A percentile compares a stretch with the other conserved stretches of the same genome.
phyloP scores from a whole-genome alignment of 2,329 filamentous ascomycete genomes.

The Ceratocystis alfenasii region DNA sequence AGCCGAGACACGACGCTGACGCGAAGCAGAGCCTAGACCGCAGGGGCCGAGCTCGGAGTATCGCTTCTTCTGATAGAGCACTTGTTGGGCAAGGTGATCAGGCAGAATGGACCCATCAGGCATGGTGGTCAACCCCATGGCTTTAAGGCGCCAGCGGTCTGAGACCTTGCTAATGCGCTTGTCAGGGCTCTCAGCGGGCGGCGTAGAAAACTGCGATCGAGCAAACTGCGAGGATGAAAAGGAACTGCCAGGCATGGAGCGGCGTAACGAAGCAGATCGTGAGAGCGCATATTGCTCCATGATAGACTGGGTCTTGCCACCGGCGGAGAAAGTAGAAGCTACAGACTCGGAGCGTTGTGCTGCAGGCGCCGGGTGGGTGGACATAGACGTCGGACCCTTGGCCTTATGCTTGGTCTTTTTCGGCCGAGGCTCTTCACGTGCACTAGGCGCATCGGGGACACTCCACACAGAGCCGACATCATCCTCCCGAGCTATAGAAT shows the following conservation, averaged over 20 bases:
- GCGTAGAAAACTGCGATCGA: conserved; percentile 20
- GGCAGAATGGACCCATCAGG: conserved; percentile 43
- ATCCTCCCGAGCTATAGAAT: conserved; percentile 29
- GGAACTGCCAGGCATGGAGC: conserved; percentile 25
- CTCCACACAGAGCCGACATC: conserved; percentile 20
- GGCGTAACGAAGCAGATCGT: conserved; percentile 13
- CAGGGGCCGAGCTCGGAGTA: conserved; percentile 32
- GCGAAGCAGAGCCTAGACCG: conserved; percentile 25
- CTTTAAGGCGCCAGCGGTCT: conserved; percentile 37
- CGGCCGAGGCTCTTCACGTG: neutral
- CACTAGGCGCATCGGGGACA: conserved; percentile 19
- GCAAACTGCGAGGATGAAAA: conserved; percentile 19
- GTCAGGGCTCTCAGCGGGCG: conserved; percentile 16
- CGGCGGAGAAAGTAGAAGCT: conserved; percentile 19
- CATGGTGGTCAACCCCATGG: conserved; percentile 42
- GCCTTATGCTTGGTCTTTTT: conserved; percentile 17
- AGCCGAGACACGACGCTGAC: conserved; percentile 26
- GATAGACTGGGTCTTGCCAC: conserved; percentile 21
- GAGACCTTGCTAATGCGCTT: conserved; percentile 32
- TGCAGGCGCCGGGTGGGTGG: conserved; percentile 11
- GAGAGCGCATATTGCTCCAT: conserved; percentile 21
- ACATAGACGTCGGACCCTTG: conserved; percentile 12
- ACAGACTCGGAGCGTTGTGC: conserved; percentile 16
- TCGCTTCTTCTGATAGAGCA: conserved; percentile 33
- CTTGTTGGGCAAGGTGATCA: conserved; percentile 39